phyloP scores from a whole-genome alignment of 2,329 filamentous ascomycete species.

The Calonectria ilicicola region DNA sequence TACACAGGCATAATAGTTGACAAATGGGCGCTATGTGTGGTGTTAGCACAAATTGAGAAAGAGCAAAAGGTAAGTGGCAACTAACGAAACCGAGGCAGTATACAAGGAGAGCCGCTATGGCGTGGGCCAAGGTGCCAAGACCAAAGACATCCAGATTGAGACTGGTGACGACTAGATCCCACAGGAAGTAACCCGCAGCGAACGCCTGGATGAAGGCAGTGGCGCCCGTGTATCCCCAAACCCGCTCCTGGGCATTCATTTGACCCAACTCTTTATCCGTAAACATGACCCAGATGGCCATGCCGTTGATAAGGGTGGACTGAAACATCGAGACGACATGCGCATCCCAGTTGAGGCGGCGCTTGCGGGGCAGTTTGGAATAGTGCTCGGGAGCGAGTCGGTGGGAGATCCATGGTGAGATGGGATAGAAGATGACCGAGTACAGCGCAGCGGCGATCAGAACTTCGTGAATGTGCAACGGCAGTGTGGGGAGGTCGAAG shows the following conservation, averaged over 20 bases:
- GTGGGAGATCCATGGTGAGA: constrained; percentile 76
- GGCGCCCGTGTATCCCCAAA: constrained; percentile 83
- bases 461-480: constrained; percentile 83
- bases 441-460: constrained; percentile 75
- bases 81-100: constrained; percentile 85
- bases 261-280: constrained; percentile 74
- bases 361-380: constrained; percentile 71
- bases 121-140: constrained; percentile 81
- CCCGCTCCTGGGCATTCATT: constrained; percentile 75
- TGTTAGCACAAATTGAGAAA: constrained; percentile 20
- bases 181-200: constrained; percentile 85
- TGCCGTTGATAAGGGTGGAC: constrained; percentile 75
- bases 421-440: constrained; percentile 72
- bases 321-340: constrained; percentile 89
- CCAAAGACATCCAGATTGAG: constrained; percentile 79
- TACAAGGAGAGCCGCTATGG: constrained; percentile 77
- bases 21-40: constrained; percentile 75
- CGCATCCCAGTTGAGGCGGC: constrained; percentile 83
- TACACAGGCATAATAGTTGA: constrained; percentile 83
- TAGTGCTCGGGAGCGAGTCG: constrained; percentile 74
- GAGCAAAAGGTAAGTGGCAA: constrained; percentile 33
- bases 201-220: constrained; percentile 80
- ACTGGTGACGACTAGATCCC: constrained; percentile 80
- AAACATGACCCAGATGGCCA: constrained; percentile 81
- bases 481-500: constrained; percentile 73